Evolutionary conservation across 2,329 filamentous ascomycete species (phyloP).

Genomic region (Aspergillus spinulosporus): DNA sequence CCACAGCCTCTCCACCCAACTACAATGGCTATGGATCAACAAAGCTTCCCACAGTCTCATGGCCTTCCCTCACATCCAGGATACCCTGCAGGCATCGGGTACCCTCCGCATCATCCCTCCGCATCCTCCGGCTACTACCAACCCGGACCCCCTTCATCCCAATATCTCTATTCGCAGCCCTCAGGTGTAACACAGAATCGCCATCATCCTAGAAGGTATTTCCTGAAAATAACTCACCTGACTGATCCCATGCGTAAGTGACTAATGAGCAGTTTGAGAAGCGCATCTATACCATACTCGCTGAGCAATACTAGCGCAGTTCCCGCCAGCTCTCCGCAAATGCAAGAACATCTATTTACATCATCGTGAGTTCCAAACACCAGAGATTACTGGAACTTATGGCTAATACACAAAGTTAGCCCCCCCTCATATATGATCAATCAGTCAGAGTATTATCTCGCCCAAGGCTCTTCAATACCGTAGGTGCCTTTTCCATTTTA

Average conservation of each 20-base stretch:
- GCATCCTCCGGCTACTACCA: conserved; percentile 27
- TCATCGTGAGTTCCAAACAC: conserved; percentile 23
- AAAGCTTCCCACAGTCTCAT: conserved; percentile 28
- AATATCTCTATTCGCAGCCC: conserved; percentile 22
- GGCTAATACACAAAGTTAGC: conserved; percentile 23
- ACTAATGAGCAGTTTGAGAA: conserved; percentile 10
- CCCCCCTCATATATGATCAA: conserved; percentile 37
- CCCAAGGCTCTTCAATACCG: conserved; percentile 33
- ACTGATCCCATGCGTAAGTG: neutral
- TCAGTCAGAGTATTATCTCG: conserved; percentile 37
- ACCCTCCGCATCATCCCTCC: conserved; percentile 24
- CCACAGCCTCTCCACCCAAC: conserved; percentile 31
- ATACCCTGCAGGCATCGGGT: conserved; percentile 29
- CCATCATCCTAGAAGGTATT: conserved; percentile 27
- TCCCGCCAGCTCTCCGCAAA: conserved; percentile 21
- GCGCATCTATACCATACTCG: conserved; percentile 25
- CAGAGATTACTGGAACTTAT: neutral
- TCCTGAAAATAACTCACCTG: neutral
- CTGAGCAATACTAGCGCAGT: conserved; percentile 23
- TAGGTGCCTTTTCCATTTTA: conserved; percentile 22
- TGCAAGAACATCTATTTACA: conserved; percentile 26
- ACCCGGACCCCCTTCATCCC: conserved; percentile 20
- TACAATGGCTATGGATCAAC: conserved; percentile 30
- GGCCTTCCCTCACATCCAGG: conserved; percentile 25
- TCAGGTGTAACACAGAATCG: conserved; percentile 17